phyloP scores from a whole-genome alignment of 805 yeast genomes.

The Yarrowia sp. region DNA sequence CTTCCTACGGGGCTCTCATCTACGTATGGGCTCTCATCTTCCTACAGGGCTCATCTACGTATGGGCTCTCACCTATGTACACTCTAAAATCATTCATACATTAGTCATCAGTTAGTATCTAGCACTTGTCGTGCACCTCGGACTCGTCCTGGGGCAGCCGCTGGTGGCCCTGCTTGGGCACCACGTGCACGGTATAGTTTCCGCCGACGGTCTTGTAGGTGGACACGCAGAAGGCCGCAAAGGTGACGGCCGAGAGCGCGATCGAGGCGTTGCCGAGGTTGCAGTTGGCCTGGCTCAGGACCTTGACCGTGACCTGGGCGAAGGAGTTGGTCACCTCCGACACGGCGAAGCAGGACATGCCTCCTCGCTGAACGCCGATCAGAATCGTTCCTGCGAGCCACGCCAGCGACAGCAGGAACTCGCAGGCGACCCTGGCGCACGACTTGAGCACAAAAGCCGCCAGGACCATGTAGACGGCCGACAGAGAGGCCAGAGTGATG shows the following conservation, averaged over 20 bases:
- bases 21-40: too few relatives aligned
- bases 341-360: neutral
- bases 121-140: neutral
- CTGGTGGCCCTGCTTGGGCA: neutral
- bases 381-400: constrained; percentile 3
- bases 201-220: neutral
- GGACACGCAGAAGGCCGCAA: neutral
- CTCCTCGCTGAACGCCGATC: neutral
- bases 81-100: too few relatives aligned
- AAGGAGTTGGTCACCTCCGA: neutral
- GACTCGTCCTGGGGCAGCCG: neutral
- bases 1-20: too few relatives aligned
- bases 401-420: neutral
- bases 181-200: neutral
- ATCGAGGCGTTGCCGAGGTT: neutral
- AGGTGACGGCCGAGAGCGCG: neutral
- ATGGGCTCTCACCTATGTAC: too few relatives aligned
- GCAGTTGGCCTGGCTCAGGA: constrained; percentile 2
- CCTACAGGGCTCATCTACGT: too few relatives aligned
- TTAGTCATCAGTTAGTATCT: neutral
- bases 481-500: neutral
- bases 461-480: neutral
- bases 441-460: neutral
- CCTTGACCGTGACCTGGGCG: neutral
- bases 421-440: neutral